Base-by-base conservation (phyloP, 148 eudicot genomes). In the Vaccinium vitisidaea region DNA sequence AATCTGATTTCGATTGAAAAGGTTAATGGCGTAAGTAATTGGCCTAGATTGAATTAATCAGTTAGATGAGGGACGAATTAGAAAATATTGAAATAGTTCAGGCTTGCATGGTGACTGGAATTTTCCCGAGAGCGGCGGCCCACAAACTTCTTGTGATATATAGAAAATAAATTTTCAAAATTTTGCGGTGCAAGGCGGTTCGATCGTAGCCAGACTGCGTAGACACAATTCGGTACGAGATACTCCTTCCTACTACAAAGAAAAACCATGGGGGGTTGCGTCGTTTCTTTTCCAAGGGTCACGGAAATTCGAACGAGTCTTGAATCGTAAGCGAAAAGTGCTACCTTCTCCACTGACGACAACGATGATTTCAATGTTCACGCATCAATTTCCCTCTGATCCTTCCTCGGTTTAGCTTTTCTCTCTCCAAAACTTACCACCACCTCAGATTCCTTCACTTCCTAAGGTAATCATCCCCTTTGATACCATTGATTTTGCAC, bases 281-380 rank as follows among this genome's bases (percentile, higher is more conserved):
- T 54, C 18, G 23, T 49, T 43, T 30, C 83, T 70, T 59, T 76
- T 86, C 89, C 87, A 69, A 80, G 84, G 84, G 84, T 83, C 85
- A 83, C 84, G 90, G 88, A 87, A 70, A 63, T 2, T 0, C 70
- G 54, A 65, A 10, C 30, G n/a, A 25, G 75, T 81, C 75, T 39
- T 43, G 23, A 48, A 84, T 80, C 67, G n/a, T 10, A 21, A 82
- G 63, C 82, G 77, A 73, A 54, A 10, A 77, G 84, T 30, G 55
- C 80, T 36, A 69, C 58, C 80, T 36, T 76, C 69, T 48, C 67
- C 58, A 48, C 30, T 9, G 46, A 14, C 8, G 53, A 30, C 32
- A 27, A 58, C 27, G 67, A 80, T 1, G 53, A 39, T 61, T 53
- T 18, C 53, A 48, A 48, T 25, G 10, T 48, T 23, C 58, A 16